Base-by-base conservation (phyloP, 2,329 filamentous ascomycete species). In the Trichoderma oligosporum region DNA sequence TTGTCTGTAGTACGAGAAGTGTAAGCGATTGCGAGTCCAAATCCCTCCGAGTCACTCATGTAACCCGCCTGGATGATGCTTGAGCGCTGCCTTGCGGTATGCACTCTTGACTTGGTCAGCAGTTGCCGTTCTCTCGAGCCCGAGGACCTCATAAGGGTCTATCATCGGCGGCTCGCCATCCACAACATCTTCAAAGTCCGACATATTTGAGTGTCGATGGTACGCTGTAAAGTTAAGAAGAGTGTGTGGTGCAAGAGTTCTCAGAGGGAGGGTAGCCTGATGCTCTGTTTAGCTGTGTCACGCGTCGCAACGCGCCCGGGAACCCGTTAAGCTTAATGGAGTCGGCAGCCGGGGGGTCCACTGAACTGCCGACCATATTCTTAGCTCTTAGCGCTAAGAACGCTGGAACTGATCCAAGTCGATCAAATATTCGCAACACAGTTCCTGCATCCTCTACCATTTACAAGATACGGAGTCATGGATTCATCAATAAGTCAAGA, bases 61-160 rank as follows among this genome's bases (percentile, higher is more conserved):
- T 33, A 24, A 51, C 74, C 65, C 81, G 93, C 88, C 88, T 65
- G 89, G 89, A 67, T 99, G 94, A 65, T 92, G 83, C 71, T 85
- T 91, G 59, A 99, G 79, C 3, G 94, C 94, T 49, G 88, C 84
- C 71, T 95, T 96, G 68, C 91, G 88, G 76, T 99, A 99, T 16
- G 93, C 91, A 16, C 84, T 85, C 71, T 95, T 97, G 75, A 99
- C 82, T 66, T 96, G 83, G 61, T 91, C 85, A 38, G 84, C 75
- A 0, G 88, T 89, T 12, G 91, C 91, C 52, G 82, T 77, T 60
- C 83, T 83, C 35, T 86, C 80, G 38, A 99, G 72, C 20, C 78
- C 82, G 7, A 99, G 84, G 54, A 93, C 83, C 65, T 86, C 82
- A 68, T 99, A 99, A 0, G 94, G 93, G 64, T 89, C 78, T 41